Conservation (phyloP, 441 rosid genomes). For the Adansonia grandidieri region DNA sequence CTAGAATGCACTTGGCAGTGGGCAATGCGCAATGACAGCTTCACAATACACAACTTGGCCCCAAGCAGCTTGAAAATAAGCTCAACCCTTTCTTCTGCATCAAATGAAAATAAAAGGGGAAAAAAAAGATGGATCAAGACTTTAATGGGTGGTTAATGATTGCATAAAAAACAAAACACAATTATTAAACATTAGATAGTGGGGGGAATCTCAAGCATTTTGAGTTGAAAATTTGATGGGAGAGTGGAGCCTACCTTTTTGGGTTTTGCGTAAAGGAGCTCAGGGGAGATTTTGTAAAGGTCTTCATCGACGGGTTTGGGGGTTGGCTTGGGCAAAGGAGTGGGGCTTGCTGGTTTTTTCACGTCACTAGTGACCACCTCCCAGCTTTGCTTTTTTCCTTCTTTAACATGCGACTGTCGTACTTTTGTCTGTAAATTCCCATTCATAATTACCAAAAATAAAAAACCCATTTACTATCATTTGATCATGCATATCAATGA, state of each 20-base stretch:
- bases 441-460: not conserved
- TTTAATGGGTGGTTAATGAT: not conserved
- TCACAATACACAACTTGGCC: conserved; percentile 56
- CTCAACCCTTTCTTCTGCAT: conserved; percentile 68
- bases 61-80: conserved; percentile 64
- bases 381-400: conserved; percentile 35
- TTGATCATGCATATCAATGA: not conserved
- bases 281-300: conserved; percentile 83
- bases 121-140: not conserved
- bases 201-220: not conserved
- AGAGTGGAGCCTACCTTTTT: conserved; percentile 47
- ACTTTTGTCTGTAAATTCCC: conserved; percentile 53
- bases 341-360: conserved; percentile 42
- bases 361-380: conserved; percentile 22
- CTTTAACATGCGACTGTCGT: conserved; percentile 41
- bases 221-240: not conserved
- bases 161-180: not conserved
- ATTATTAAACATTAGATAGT: conserved; percentile 4
- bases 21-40: not conserved
- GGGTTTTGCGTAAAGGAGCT: conserved; percentile 59
- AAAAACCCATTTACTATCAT: not conserved
- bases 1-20: not conserved
- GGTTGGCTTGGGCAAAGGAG: conserved; percentile 38
- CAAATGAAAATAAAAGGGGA: not conserved
- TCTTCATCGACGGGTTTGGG: conserved; percentile 92